phyloP scores from a whole-genome alignment of 495 filamentous ascomycete species.

The Extremus antarcticus region DNA sequence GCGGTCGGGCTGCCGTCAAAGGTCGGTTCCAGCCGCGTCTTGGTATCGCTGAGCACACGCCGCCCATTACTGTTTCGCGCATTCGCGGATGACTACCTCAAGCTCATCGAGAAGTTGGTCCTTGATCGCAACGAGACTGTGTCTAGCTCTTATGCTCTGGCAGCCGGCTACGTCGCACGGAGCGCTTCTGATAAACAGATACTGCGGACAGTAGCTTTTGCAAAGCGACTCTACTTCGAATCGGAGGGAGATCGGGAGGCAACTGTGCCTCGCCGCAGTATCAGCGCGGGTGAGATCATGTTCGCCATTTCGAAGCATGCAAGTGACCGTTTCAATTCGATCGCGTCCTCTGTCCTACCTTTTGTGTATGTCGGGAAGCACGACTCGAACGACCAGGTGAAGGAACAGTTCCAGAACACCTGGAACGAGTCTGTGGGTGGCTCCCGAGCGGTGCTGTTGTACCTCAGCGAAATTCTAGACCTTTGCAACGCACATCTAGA shows the following conservation, averaged over 20 bases:
- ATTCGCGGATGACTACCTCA: slow-evolving; percentile 66
- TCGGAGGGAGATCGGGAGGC: slow-evolving; percentile 56
- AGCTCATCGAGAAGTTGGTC: slow-evolving; percentile 63
- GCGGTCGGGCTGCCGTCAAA: slow-evolving; percentile 87
- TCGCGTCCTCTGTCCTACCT: slow-evolving; percentile 65
- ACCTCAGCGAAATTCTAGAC: slow-evolving; percentile 67
- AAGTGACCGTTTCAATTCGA: slow-evolving; percentile 70
- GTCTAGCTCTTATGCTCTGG: slow-evolving; percentile 70
- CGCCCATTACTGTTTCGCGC: slow-evolving; percentile 62
- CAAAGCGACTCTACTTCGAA: slow-evolving; percentile 63
- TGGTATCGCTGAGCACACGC: slow-evolving; percentile 76
- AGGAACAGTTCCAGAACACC: slow-evolving; percentile 62
- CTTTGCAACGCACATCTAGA: slow-evolving; percentile 56
- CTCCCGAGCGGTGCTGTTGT: slow-evolving; percentile 65
- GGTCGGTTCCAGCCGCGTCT: slow-evolving; percentile 73
- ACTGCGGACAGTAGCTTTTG: slow-evolving; percentile 52
- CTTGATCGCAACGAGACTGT: slow-evolving; percentile 88
- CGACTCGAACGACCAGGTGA: slow-evolving; percentile 67
- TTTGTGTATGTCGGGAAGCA: slow-evolving; percentile 83
- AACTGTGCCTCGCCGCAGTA: slow-evolving; percentile 29
- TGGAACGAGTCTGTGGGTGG: slow-evolving; percentile 89
- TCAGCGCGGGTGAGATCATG: slow-evolving; percentile 67
- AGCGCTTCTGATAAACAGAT: slow-evolving; percentile 60
- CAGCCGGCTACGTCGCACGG: slow-evolving; percentile 74
- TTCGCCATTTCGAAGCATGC: slow-evolving; percentile 71